Percentiles rank a stretch among this genome's conserved stretches.
Evolutionary conservation across 176 grass and related monocot species (phyloP).

Genomic region (Lolium multiflorum): DNA sequence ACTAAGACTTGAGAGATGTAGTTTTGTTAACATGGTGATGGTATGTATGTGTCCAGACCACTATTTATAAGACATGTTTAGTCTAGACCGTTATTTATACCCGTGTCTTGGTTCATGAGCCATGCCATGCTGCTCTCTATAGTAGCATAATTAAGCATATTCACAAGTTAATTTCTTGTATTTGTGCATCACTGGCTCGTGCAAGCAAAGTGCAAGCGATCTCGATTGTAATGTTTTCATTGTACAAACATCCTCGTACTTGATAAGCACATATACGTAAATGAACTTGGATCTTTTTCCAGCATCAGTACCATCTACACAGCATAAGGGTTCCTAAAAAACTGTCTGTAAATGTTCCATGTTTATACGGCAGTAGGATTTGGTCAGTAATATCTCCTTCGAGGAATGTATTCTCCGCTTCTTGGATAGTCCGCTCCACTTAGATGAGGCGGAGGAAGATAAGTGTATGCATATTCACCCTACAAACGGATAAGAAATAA

Average conservation of each 20-base stretch:
- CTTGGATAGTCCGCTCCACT: slow-evolving; percentile 40
- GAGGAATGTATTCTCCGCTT: background rate
- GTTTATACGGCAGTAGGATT: background rate
- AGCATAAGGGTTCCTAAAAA: background rate
- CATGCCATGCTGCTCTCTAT: background rate
- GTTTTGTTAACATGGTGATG: background rate
- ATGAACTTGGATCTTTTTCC: background rate
- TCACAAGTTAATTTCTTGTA: background rate
- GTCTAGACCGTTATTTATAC: background rate
- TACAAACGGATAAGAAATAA: slow-evolving; percentile 14
- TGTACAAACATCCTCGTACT: too few relatives aligned
- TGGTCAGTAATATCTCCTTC: slow-evolving; percentile 49
- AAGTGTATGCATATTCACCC: slow-evolving; percentile 40
- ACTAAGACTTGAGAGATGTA: background rate
- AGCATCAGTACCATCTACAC: background rate
- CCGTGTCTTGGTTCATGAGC: background rate
- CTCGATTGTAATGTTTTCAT: too few relatives aligned
- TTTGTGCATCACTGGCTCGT: too few relatives aligned
- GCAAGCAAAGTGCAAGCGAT: too few relatives aligned
- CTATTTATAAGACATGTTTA: background rate
- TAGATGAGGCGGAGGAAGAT: slow-evolving; percentile 3
- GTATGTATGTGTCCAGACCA: background rate
- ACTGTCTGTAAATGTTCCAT: background rate
- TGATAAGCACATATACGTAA: too few relatives aligned
- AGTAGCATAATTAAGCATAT: background rate